These are phyloP conservation scores for Besnoitia besnoiti DNA, from an alignment of 169 alveolate genomes.

Conservation along the genomic window DNA sequence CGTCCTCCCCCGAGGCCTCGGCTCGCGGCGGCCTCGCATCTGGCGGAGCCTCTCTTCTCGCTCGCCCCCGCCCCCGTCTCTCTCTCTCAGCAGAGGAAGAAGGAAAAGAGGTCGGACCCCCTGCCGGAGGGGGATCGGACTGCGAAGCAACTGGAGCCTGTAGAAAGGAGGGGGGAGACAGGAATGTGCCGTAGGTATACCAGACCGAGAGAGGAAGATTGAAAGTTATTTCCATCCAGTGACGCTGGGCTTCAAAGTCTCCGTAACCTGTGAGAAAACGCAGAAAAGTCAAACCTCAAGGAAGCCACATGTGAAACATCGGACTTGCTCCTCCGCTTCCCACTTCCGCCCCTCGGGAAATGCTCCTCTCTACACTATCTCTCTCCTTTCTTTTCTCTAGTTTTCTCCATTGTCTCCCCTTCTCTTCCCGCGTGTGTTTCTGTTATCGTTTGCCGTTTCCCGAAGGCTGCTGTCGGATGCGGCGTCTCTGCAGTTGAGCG, in stretches of 20 bases:
- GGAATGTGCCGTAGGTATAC: constrained; percentile 48
- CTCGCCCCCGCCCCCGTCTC: not conserved
- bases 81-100: not conserved
- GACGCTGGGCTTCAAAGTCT: constrained; percentile 93
- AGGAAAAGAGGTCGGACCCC: not conserved
- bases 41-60: not conserved
- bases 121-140: too few relatives aligned
- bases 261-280: constrained; percentile 76
- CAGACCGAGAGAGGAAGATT: constrained; percentile 75
- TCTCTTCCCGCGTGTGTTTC: not conserved
- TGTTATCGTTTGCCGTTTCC: too few relatives aligned
- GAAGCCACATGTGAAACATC: not conserved
- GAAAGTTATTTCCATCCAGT: constrained; percentile 90
- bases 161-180: not conserved
- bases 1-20: not conserved
- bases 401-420: not conserved
- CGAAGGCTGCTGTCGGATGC: too few relatives aligned
- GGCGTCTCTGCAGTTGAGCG: too few relatives aligned
- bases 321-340: not conserved
- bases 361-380: not conserved
- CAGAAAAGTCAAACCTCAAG: not conserved
- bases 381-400: not conserved
- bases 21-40: not conserved
- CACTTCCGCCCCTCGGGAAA: not conserved
- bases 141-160: not conserved